Evolutionary conservation across 1,284 basidiomycete genomes (phyloP), one percentile per base, ranked within the genome.

Genomic region (Ceratobasidium sp.): DNA sequence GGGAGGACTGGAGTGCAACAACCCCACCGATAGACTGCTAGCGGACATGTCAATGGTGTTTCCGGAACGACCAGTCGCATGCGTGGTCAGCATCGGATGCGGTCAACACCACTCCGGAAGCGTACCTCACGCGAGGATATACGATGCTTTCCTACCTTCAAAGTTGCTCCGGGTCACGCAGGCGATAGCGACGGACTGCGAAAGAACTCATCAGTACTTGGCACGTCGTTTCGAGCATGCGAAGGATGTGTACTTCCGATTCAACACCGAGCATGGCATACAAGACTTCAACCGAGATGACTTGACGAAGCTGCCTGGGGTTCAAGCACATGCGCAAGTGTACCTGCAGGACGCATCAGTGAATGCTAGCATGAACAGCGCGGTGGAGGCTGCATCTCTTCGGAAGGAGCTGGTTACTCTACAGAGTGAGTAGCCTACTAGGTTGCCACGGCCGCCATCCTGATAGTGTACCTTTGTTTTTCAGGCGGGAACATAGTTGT

Each of bases 201-300:
- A 70, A 41, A 18, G 28, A 41, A 59, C 46, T 1, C 30, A 54
- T 1, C 11, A 59, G 18, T 43, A 49, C 1, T 41, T 70, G 43
- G 8, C 23, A 13, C 18, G 8, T 13, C 21, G 44, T n/a, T 59
- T 70, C 26, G 32, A 21, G 9, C 21, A 23, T 13, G 4, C 8
- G n/a, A 38, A 43, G 16, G 44, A 46, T 8, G 23, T 70, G 6
- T 70, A 70, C 21, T 70, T 49, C 26, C 32, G 67, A 9, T 41
- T 70, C n/a, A 70, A 46, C 21, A 44, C 58, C 2, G 46, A 49
- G 13, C 67, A 59, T 18, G 67, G 67, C 26, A n/a, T 50, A 11
- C 44, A 59, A 14, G 18, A 41, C 38, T 38, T 59, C 38, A 54
- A 32, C 3, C 11, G n/a, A 21, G 35, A 16, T 1, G 67, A 46